A percentile compares a stretch with the other conserved stretches of the same genome.
phyloP scores from a whole-genome alignment of 805 yeast genomes.

The Brettanomyces nanus region DNA sequence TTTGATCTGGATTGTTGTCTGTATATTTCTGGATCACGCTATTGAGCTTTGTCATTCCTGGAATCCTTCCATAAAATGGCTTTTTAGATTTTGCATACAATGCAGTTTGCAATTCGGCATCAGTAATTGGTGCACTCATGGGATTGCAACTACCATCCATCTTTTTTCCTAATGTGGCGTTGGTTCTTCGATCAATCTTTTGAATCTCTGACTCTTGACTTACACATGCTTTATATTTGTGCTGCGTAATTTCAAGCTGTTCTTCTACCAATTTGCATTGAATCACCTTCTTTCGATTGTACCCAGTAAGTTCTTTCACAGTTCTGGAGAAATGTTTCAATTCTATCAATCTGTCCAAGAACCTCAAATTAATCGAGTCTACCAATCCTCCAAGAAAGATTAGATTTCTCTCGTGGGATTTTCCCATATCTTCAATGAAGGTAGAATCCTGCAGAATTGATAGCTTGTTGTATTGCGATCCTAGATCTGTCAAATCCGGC shows the following conservation, averaged over 20 bases:
- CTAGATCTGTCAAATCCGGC: conserved; percentile 43
- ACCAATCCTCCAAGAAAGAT: conserved; percentile 38
- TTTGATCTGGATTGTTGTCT: conserved; percentile 28
- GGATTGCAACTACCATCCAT: conserved; percentile 5
- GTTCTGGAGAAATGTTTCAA: conserved; percentile 25
- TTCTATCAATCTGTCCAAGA: conserved; percentile 28
- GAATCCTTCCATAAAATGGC: conserved; percentile 25
- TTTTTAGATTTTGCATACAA: conserved; percentile 22
- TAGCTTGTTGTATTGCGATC: conserved; percentile 41
- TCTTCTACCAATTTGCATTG: conserved; percentile 24
- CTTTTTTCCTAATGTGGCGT: conserved; percentile 15
- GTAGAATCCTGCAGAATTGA: conserved; percentile 39
- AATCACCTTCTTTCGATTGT: conserved; percentile 26
- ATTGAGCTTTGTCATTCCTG: conserved; percentile 28
- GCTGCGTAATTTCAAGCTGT: conserved; percentile 17
- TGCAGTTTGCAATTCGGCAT: conserved; percentile 25
- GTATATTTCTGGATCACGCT: conserved; percentile 27
- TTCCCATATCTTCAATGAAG: conserved; percentile 71
- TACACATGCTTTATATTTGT: conserved; percentile 20
- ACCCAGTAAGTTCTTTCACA: conserved; percentile 25
- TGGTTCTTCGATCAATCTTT: conserved; percentile 24
- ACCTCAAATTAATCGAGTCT: conserved; percentile 22
- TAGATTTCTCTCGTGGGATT: conserved; percentile 68
- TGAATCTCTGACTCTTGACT: conserved; percentile 24
- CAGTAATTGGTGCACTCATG: conserved; percentile 23